Conservation (phyloP, 208 protist species). For the Acanthamoeba polyphaga region DNA sequence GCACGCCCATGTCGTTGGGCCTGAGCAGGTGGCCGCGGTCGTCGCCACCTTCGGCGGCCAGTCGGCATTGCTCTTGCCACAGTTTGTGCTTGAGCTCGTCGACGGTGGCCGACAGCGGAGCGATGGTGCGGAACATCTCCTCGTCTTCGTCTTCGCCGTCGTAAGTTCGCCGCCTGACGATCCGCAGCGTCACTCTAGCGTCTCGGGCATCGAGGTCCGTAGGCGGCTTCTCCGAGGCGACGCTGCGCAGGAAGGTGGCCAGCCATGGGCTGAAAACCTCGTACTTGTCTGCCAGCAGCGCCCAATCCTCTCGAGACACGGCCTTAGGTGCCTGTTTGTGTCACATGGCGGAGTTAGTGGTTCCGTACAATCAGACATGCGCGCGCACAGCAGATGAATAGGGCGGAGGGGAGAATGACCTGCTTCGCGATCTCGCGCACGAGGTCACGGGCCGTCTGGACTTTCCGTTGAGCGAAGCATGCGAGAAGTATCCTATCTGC, state of each 20-base stretch:
- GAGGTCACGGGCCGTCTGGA: slow-evolving; percentile 23
- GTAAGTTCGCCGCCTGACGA: neutral
- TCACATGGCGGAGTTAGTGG: neutral
- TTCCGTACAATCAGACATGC: neutral
- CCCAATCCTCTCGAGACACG: neutral
- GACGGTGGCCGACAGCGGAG: slow-evolving; percentile 32
- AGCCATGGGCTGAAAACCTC: slow-evolving; percentile 31
- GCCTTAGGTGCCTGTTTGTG: neutral
- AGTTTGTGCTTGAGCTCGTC: slow-evolving; percentile 67
- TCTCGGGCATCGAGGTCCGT: neutral
- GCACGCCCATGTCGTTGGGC: slow-evolving; percentile 52
- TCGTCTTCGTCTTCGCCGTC: neutral
- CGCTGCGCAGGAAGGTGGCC: neutral
- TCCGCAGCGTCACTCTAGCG: neutral
- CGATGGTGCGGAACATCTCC: slow-evolving; percentile 48
- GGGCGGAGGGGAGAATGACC: neutral
- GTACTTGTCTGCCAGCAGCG: neutral
- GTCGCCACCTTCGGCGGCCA: neutral
- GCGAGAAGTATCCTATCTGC: slow-evolving; percentile 51
- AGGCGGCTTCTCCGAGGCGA: neutral
- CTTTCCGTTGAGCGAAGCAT: neutral
- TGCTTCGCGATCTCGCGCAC: slow-evolving; percentile 21
- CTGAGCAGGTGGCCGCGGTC: slow-evolving; percentile 3
- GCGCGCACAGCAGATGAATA: neutral
- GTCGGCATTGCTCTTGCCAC: slow-evolving; percentile 43